These are phyloP conservation scores for Kalmusia sp. DNA, from an alignment of 2,329 filamentous ascomycete species.

Conservation along the genomic window DNA sequence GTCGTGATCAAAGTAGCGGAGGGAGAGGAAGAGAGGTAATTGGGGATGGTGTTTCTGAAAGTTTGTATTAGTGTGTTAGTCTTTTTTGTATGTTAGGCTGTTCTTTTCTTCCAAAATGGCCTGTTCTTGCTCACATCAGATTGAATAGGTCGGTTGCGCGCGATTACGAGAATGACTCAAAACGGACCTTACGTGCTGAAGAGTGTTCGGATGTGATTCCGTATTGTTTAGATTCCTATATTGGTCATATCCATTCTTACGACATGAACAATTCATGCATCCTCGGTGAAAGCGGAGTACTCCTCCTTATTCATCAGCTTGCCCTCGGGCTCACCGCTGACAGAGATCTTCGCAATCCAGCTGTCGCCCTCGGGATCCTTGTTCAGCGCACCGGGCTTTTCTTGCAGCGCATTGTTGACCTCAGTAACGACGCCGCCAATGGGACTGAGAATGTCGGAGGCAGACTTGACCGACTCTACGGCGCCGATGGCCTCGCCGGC, in stretches of 20 bases:
- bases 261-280: constrained; percentile 40
- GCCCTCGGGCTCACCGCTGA: constrained; percentile 68
- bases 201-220: not conserved
- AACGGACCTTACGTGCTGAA: no score
- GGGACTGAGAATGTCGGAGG: constrained; percentile 95
- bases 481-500: constrained; percentile 88
- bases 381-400: constrained; percentile 89
- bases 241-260: constrained; percentile 13
- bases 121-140: no score
- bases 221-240: not conserved
- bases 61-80: not conserved
- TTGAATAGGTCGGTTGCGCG: no score
- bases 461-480: constrained; percentile 97
- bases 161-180: no score
- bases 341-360: constrained; percentile 90
- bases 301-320: constrained; percentile 76
- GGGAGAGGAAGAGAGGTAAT: constrained; percentile 6
- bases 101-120: no score
- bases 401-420: constrained; percentile 77
- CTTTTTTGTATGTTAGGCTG: no score
- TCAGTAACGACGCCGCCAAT: constrained; percentile 78
- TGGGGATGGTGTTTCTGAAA: not conserved
- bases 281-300: constrained; percentile 78
- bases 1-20: constrained; percentile 39
- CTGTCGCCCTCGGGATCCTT: constrained; percentile 86